Evolutionary conservation across 2,329 filamentous ascomycete species (phyloP).

Genomic region (Ilyonectria sp.): DNA sequence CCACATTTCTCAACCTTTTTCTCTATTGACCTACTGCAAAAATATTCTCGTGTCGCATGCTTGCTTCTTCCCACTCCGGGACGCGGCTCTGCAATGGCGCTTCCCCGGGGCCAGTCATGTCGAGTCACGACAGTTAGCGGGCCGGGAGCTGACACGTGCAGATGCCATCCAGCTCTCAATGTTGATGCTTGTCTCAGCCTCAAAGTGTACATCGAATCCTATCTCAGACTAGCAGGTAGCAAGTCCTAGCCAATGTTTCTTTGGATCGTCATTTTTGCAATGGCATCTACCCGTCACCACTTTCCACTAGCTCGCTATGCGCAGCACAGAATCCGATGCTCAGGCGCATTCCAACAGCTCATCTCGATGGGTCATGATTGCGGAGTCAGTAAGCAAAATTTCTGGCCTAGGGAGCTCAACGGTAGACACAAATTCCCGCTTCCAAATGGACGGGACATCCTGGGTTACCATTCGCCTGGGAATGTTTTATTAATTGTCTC

Average conservation of each 20-base stretch:
- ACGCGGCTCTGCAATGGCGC: not conserved
- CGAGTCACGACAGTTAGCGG: constrained; percentile 32
- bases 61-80: not conserved
- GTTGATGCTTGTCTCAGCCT: constrained; percentile 24
- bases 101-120: not conserved
- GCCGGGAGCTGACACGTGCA: constrained; percentile 22
- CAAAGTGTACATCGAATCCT: constrained; percentile 21
- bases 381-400: no score
- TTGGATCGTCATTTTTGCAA: constrained; percentile 2
- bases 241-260: not conserved
- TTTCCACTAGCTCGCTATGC: no score
- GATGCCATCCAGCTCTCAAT: constrained; percentile 18
- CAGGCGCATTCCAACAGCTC: no score
- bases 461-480: no score
- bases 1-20: not conserved
- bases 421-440: no score
- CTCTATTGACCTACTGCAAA: not conserved
- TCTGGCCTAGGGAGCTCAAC: no score
- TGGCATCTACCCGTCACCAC: constrained; percentile 4
- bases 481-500: no score
- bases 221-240: constrained; percentile 23
- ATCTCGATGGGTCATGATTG: no score
- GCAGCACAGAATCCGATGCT: no score
- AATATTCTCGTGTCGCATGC: not conserved
- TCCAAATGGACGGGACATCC: no score